Conservation (phyloP, 345 rosid genomes). For the Heritiera fomes region DNA sequence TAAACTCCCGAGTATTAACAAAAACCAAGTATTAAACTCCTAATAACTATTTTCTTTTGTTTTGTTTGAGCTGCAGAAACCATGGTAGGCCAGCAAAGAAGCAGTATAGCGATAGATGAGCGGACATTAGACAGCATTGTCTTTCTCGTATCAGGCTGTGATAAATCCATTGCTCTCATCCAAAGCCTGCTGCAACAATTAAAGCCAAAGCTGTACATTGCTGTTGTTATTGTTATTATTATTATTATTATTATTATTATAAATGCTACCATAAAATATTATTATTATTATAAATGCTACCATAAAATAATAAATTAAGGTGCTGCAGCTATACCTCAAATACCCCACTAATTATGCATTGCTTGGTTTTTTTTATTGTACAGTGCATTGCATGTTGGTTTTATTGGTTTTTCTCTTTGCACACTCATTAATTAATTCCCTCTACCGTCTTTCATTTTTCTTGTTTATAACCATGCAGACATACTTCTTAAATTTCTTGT, state of each 20-base stretch:
- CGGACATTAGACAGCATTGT: conserved; percentile 22
- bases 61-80: not conserved
- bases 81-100: conserved; percentile 25
- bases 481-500: not conserved
- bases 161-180: conserved; percentile 7
- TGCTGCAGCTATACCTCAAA: conserved; percentile 16
- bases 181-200: conserved; percentile 15
- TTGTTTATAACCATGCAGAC: not conserved
- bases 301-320: not conserved
- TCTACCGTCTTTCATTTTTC: not conserved
- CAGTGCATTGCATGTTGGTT: not conserved
- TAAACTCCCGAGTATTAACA: too few relatives aligned
- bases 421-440: not conserved
- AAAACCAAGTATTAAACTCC: too few relatives aligned
- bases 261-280: too few relatives aligned
- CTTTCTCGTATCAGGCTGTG: not conserved
- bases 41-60: too few relatives aligned
- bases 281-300: too few relatives aligned
- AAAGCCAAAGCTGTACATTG: not conserved
- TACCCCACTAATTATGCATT: not conserved
- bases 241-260: not conserved
- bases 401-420: not conserved
- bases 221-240: not conserved
- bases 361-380: not conserved
- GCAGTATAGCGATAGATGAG: conserved; percentile 25